Evolutionary conservation across 495 filamentous ascomycete species (phyloP), one percentile per base, ranked within the genome.

Genomic region (Durotheca rogersii): DNA sequence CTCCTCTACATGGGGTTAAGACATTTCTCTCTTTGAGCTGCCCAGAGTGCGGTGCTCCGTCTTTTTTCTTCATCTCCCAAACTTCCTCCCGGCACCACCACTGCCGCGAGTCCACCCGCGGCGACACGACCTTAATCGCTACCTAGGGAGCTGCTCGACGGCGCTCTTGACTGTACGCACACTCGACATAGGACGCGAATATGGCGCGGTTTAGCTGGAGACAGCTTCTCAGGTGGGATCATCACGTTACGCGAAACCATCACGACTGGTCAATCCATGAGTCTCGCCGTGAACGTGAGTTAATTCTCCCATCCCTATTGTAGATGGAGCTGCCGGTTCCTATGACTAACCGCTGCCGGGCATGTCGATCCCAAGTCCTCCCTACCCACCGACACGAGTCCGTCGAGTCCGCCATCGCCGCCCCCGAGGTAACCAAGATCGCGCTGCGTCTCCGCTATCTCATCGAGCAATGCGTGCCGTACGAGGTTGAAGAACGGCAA

Each of bases 391-490:
- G 71, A 37, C 71, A 80, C 29, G 73, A 77, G 0, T 51, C 64
- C 6, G 56, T 82, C 40, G 67, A 78, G 32, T 84, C 84, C 11
- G 80, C 86, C 46, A 83, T 89, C 37, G 76, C 83, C 7, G 65
- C 84, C 11, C 71, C 75, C 32, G 80, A 87, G 58, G 90, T 96
- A 47, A 93, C 92, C 34, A 89, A 88, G 61, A 75, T 95, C 40
- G 90, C 90, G 0, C 80, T 97, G 15, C 86, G 89, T 34, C 72
- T 98, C 52, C 92, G 91, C 56, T 89, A 94, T 64, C 87, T 96
- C 58, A 84, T 98, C 61, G 90, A 96, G 67, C 79, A 88, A 57
- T 83, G 89, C 25, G 81, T 98, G 7, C 85, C 90, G 1, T 95
- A 86, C 71, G 93, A 97, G 67, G 72, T 97, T 12, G 82, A 90